Conservation (phyloP, 345 rosid genomes). For the Rhodamnia argentea region DNA sequence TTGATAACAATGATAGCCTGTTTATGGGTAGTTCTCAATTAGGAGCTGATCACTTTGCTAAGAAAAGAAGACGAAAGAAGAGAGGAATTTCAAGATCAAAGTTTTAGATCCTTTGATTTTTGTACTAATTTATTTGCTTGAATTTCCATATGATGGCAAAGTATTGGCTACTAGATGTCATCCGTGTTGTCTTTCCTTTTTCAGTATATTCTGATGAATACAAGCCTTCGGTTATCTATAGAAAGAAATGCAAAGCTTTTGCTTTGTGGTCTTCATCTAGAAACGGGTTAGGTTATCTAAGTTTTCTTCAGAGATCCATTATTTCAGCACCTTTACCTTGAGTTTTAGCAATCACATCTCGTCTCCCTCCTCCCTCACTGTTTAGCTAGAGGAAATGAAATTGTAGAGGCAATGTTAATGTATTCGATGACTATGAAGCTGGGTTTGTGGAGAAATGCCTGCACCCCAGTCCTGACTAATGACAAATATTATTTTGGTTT, state of each 20-base stretch:
- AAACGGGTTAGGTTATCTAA: not conserved
- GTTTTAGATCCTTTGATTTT: not conserved
- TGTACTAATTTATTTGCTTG: not conserved
- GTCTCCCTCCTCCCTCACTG: not conserved
- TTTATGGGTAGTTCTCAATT: not conserved
- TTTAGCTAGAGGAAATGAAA: not conserved
- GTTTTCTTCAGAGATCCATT: not conserved
- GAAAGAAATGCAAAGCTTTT: not conserved
- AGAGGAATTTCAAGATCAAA: not conserved
- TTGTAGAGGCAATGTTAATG: not conserved
- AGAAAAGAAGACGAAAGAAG: not conserved
- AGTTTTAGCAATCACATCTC: not conserved
- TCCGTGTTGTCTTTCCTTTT: not conserved
- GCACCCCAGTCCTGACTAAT: not conserved
- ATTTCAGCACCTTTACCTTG: not conserved
- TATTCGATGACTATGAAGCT: not conserved
- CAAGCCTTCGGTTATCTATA: not conserved
- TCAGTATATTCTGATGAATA: not conserved
- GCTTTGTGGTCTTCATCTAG: not conserved
- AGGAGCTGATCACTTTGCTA: not conserved
- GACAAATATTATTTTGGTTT: not conserved
- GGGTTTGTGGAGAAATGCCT: not conserved
- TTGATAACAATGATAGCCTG: not conserved
- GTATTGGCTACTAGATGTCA: not conserved
- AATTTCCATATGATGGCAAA: not conserved